Percentiles rank a stretch among this genome's conserved stretches.
phyloP scores from a whole-genome alignment of 306 rosid species.

The Inga oerstediana region DNA sequence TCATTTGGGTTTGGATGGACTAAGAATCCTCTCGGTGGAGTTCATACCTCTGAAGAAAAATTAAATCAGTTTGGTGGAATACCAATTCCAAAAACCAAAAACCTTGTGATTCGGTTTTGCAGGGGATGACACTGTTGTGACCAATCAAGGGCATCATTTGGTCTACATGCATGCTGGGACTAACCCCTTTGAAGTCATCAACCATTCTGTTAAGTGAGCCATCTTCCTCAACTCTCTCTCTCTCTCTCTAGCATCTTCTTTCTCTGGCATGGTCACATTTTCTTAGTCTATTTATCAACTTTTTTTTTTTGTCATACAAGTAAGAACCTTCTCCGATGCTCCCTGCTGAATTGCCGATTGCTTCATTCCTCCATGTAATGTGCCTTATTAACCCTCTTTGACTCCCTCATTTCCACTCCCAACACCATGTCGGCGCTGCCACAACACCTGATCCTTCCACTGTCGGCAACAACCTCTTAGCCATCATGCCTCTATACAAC shows the following conservation, averaged over 20 bases:
- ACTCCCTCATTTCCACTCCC: not conserved
- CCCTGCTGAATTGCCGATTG: not conserved
- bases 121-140: too few species aligned
- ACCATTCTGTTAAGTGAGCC: constrained; percentile 83
- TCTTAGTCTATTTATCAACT: not conserved
- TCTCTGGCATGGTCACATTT: not conserved
- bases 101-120: too few species aligned
- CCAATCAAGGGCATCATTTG: constrained; percentile 40
- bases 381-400: not conserved
- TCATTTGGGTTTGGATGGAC: not conserved
- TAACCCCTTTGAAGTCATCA: constrained; percentile 89
- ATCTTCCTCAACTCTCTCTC: not conserved
- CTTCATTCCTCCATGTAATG: too few species aligned
- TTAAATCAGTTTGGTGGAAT: constrained; percentile 32
- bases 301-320: constrained; percentile 29
- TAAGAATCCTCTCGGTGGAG: constrained; percentile 23
- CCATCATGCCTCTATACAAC: not conserved
- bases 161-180: constrained; percentile 96
- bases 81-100: too few species aligned
- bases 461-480: not conserved
- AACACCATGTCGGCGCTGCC: not conserved
- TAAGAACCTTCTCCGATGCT: constrained; percentile 29
- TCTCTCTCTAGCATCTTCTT: not conserved
- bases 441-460: not conserved
- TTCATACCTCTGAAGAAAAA: too few species aligned